These are phyloP conservation scores for Pichia nanzhaoensis DNA, from an alignment of 805 yeast genomes.

Conservation along the genomic window DNA sequence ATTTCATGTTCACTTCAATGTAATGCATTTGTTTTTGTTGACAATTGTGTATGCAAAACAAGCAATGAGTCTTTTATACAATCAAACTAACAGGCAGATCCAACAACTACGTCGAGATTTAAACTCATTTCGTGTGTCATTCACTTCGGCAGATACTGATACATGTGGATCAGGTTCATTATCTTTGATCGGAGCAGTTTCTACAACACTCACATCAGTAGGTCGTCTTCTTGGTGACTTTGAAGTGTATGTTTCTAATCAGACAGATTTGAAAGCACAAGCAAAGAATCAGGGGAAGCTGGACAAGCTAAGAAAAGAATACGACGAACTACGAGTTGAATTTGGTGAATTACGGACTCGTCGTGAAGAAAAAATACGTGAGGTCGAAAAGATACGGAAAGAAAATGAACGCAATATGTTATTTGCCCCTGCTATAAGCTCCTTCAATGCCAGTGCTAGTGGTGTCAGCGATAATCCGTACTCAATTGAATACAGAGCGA, in stretches of 20 bases:
- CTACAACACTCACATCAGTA: constrained; percentile 74
- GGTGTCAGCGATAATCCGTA: constrained; percentile 43
- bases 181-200: constrained; percentile 54
- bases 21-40: no score
- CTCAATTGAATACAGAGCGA: constrained; percentile 22
- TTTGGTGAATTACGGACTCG: constrained; percentile 48
- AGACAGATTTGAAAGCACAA: constrained; percentile 48
- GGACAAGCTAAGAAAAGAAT: constrained; percentile 44
- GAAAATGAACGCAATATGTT: constrained; percentile 22
- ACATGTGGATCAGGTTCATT: constrained; percentile 36
- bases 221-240: constrained; percentile 58
- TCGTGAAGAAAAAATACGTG: constrained; percentile 48
- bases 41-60: neutral
- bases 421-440: constrained; percentile 24
- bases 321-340: constrained; percentile 40
- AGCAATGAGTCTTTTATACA: constrained; percentile 69
- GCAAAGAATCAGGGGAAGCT: constrained; percentile 58
- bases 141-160: constrained; percentile 40
- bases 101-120: constrained; percentile 66
- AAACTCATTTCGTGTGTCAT: constrained; percentile 54
- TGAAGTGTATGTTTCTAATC: constrained; percentile 40
- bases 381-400: constrained; percentile 39
- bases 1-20: no score
- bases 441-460: constrained; percentile 16
- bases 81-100: constrained; percentile 84